A percentile compares a stretch with the other conserved stretches of the same genome.
phyloP scores from a whole-genome alignment of 306 rosid genomes.

The Dalbergia cultrata region DNA sequence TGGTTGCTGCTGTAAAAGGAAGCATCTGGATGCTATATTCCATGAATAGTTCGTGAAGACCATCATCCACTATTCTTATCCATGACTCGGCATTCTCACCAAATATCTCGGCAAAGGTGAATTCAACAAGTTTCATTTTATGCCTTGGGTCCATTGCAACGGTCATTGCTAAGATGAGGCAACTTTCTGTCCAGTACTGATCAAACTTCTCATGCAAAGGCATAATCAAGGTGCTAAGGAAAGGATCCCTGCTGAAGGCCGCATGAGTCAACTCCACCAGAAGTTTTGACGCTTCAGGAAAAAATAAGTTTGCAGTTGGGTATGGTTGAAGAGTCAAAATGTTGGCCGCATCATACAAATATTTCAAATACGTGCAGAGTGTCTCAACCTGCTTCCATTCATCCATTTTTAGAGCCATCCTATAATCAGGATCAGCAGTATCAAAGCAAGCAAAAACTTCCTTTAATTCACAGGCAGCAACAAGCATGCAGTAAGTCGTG shows the following conservation, averaged over 20 bases:
- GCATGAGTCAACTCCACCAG: slow-evolving; percentile 71
- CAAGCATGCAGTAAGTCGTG: slow-evolving; percentile 86
- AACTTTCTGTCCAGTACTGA: slow-evolving; percentile 84
- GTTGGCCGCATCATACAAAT: slow-evolving; percentile 73
- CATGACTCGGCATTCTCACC: slow-evolving; percentile 77
- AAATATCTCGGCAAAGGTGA: slow-evolving; percentile 67
- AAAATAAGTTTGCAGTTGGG: slow-evolving; percentile 82
- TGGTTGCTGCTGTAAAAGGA: slow-evolving; percentile 55
- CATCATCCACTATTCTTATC: slow-evolving; percentile 73
- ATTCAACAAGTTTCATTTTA: slow-evolving; percentile 82
- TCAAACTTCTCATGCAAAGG: slow-evolving; percentile 82
- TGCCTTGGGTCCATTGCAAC: slow-evolving; percentile 89
- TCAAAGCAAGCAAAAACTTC: slow-evolving; percentile 88
- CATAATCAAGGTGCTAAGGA: slow-evolving; percentile 63
- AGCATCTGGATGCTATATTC: slow-evolving; percentile 70
- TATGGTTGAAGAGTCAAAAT: slow-evolving; percentile 58
- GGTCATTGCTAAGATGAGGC: slow-evolving; percentile 80
- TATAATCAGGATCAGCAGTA: slow-evolving; percentile 64
- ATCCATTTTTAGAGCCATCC: slow-evolving; percentile 58
- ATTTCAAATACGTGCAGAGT: slow-evolving; percentile 73
- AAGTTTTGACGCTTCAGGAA: slow-evolving; percentile 74
- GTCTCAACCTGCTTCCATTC: slow-evolving; percentile 85
- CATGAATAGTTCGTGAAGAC: slow-evolving; percentile 78
- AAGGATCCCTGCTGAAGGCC: slow-evolving; percentile 74
- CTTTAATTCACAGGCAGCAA: slow-evolving; percentile 77